A percentile compares a stretch with the other conserved stretches of the same genome.
Conservation (phyloP, 148 eudicot genomes). For the Dianthus caryophyllus region DNA sequence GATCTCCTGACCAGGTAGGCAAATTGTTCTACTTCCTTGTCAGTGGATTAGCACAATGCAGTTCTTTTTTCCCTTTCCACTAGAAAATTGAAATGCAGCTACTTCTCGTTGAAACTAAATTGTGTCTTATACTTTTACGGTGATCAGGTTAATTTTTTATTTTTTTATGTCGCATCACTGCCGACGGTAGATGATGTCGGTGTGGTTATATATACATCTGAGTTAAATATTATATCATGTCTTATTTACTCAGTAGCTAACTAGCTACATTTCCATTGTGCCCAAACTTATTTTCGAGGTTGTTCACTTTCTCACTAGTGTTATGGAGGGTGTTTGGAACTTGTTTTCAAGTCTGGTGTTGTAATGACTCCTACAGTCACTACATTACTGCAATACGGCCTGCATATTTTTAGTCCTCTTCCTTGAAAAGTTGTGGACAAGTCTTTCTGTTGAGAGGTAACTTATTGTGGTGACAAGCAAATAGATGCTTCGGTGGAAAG, state of each 20-base stretch:
- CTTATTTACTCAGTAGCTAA: not conserved
- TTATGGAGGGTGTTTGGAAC: not conserved
- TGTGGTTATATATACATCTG: not conserved
- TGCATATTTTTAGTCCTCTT: not conserved
- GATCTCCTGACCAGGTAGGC: constrained; percentile 83
- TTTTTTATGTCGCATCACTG: no score
- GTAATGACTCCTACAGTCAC: not conserved
- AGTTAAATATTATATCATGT: not conserved
- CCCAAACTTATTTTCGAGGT: not conserved
- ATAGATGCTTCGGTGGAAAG: not conserved
- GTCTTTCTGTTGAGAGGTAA: not conserved
- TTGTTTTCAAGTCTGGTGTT: not conserved
- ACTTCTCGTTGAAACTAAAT: no score
- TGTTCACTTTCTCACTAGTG: not conserved
- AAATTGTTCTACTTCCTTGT: no score
- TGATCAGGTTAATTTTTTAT: no score
- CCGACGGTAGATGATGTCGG: not conserved
- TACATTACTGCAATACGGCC: not conserved
- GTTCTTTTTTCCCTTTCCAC: not conserved
- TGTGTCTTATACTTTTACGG: no score
- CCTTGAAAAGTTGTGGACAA: not conserved
- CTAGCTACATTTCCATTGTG: not conserved
- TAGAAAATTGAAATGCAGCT: no score
- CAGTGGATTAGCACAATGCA: no score
- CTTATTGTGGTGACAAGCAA: not conserved